These are phyloP conservation scores for Oleoguttula mirabilis DNA, from an alignment of 495 filamentous ascomycete genomes.

Conservation along the genomic window DNA sequence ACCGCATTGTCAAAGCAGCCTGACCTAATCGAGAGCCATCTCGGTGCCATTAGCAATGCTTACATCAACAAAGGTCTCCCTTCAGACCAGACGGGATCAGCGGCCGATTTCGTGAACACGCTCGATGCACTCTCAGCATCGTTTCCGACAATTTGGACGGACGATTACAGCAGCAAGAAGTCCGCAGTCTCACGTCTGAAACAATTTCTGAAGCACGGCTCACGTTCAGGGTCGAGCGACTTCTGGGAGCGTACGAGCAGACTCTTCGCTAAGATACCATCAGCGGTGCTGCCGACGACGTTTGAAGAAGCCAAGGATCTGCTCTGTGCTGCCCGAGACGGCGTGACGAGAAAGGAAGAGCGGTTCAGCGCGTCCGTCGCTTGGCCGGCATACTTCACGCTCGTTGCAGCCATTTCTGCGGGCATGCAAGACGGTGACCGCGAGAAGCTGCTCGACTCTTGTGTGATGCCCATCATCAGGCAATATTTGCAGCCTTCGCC, in stretches of 20 bases:
- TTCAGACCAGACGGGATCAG: slow-evolving; percentile 57
- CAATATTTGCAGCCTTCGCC: slow-evolving; percentile 43
- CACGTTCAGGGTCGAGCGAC: slow-evolving; percentile 52
- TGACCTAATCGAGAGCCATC: slow-evolving; percentile 23
- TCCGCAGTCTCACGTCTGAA: slow-evolving; percentile 50
- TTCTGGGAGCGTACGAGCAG: slow-evolving; percentile 59
- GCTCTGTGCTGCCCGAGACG: slow-evolving; percentile 51
- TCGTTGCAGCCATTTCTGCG: slow-evolving; percentile 38
- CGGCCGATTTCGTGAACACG: slow-evolving; percentile 52
- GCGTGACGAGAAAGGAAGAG: slow-evolving; percentile 62
- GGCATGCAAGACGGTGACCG: slow-evolving; percentile 37
- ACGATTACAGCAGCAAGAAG: slow-evolving; percentile 53
- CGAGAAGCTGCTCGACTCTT: slow-evolving; percentile 35
- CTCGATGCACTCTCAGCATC: slow-evolving; percentile 48
- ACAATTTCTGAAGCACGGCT: slow-evolving; percentile 71
- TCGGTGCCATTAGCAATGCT: slow-evolving; percentile 50
- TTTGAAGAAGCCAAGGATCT: slow-evolving; percentile 42
- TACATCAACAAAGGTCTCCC: slow-evolving; percentile 59
- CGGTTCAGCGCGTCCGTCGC: slow-evolving; percentile 50
- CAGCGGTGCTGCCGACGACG: slow-evolving; percentile 37
- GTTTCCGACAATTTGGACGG: slow-evolving; percentile 64
- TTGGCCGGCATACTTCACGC: slow-evolving; percentile 60
- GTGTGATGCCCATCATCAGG: slow-evolving; percentile 44
- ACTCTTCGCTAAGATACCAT: slow-evolving; percentile 50
- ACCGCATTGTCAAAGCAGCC: slow-evolving; percentile 36